Percentiles rank a stretch among this genome's conserved stretches.
Evolutionary conservation across 2,329 filamentous ascomycete genomes (phyloP).

Genomic region (Aspergillus sp.): DNA sequence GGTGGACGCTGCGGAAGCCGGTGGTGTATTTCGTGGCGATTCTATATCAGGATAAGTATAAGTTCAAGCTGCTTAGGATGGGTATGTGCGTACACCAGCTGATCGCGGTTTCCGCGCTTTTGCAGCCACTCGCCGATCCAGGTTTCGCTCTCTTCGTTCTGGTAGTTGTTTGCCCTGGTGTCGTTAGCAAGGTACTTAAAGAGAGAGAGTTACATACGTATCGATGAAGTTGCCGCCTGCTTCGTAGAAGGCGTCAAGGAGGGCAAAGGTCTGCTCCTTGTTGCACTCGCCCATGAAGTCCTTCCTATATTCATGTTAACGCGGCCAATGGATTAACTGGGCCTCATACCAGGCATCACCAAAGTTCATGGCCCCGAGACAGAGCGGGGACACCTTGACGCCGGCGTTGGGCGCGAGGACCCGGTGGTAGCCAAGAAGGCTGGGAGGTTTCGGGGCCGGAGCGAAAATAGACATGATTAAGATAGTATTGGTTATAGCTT

Average conservation of each 20-base stretch:
- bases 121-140: slow-evolving; percentile 57
- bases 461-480: background rate
- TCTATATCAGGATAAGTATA: background rate
- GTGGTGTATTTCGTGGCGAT: slow-evolving; percentile 19
- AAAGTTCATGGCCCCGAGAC: slow-evolving; percentile 57
- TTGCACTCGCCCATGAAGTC: slow-evolving; percentile 42
- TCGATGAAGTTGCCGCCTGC: slow-evolving; percentile 57
- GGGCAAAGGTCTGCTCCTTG: slow-evolving; percentile 50
- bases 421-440: slow-evolving; percentile 52
- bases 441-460: slow-evolving; percentile 6
- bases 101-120: slow-evolving; percentile 46
- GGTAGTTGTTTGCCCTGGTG: slow-evolving; percentile 48
- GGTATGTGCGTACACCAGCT: slow-evolving; percentile 51
- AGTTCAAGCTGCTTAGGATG: too few species aligned
- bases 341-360: slow-evolving; percentile 47
- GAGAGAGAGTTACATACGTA: slow-evolving; percentile 31
- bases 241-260: slow-evolving; percentile 52
- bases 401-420: slow-evolving; percentile 53
- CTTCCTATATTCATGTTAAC: background rate
- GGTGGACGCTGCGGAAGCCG: slow-evolving; percentile 39
- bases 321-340: too few species aligned
- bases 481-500: too few species aligned
- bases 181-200: too few species aligned
- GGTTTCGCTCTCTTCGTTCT: slow-evolving; percentile 49
- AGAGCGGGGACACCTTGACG: slow-evolving; percentile 55